phyloP scores from a whole-genome alignment of 2,329 filamentous ascomycete genomes.

The Blumeria hordei region DNA sequence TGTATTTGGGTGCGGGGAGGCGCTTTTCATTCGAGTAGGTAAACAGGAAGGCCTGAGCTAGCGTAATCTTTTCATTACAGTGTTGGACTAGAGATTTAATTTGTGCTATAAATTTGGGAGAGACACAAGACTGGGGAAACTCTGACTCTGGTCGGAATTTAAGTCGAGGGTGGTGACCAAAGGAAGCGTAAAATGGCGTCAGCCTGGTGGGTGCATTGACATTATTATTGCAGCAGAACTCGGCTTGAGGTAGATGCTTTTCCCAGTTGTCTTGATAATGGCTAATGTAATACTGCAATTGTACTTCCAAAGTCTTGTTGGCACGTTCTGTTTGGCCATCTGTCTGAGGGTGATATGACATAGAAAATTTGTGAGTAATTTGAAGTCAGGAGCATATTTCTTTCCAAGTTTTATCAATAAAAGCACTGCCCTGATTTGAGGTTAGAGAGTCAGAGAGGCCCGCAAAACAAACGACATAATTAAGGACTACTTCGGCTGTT shows the following conservation, averaged over 20 bases:
- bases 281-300: not conserved
- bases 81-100: not conserved
- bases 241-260: not conserved
- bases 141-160: not conserved
- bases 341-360: not conserved
- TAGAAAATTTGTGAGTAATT: no score
- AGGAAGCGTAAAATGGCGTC: not conserved
- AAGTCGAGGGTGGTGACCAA: not conserved
- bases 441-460: no score
- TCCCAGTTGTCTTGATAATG: not conserved
- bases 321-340: not conserved
- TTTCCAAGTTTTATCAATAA: no score
- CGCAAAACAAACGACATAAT: slow-evolving; percentile 7
- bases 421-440: no score
- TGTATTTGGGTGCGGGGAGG: no score
- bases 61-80: not conserved
- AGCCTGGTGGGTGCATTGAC: not conserved
- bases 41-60: not conserved
- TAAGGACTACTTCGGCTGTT: slow-evolving; percentile 4
- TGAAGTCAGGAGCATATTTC: no score
- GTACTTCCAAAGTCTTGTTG: not conserved
- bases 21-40: not conserved
- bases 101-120: not conserved
- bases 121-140: not conserved
- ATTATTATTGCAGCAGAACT: not conserved